Conservation (phyloP, 805 yeast species). For the Candida maris region DNA sequence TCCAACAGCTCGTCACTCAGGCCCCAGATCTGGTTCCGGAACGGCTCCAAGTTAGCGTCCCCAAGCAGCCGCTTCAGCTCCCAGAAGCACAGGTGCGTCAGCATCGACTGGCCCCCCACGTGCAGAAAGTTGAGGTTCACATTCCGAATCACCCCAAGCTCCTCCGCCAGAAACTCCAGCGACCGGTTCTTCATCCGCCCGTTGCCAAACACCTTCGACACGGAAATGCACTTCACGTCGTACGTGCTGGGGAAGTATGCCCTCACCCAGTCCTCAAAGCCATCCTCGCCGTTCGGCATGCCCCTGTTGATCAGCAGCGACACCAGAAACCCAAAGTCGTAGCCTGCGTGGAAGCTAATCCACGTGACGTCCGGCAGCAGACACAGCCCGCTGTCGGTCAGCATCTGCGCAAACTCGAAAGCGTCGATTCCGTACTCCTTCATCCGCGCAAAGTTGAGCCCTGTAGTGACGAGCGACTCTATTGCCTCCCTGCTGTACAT, state of each 20-base stretch:
- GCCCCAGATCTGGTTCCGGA: conserved; percentile 32
- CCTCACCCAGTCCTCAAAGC: conserved; percentile 66
- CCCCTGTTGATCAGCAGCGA: conserved; percentile 68
- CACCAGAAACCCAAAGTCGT: conserved; percentile 87
- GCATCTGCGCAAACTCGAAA: conserved; percentile 74
- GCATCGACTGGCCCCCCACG: conserved; percentile 60
- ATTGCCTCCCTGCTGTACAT: conserved; percentile 88
- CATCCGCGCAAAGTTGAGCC: conserved; percentile 76
- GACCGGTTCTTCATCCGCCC: conserved; percentile 33
- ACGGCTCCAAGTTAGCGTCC: conserved; percentile 15
- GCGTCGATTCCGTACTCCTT: conserved; percentile 74
- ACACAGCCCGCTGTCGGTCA: conserved; percentile 83
- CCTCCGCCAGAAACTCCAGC: conserved; percentile 66
- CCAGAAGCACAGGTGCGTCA: conserved; percentile 62
- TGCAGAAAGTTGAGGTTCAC: conserved; percentile 46
- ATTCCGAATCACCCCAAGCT: conserved; percentile 61
- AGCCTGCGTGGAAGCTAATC: conserved; percentile 92
- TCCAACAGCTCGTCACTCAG: conserved; percentile 20
- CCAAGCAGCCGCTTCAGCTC: conserved; percentile 40
- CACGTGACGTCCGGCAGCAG: conserved; percentile 70
- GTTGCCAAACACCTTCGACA: conserved; percentile 21
- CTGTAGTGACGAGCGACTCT: conserved; percentile 74
- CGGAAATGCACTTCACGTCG: conserved; percentile 65
- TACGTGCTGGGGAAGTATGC: conserved; percentile 77
- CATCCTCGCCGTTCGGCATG: conserved; percentile 79